Evolutionary conservation across 768 basidiomycete genomes (phyloP).

Genomic region (Chlorophyllum brunneum): DNA sequence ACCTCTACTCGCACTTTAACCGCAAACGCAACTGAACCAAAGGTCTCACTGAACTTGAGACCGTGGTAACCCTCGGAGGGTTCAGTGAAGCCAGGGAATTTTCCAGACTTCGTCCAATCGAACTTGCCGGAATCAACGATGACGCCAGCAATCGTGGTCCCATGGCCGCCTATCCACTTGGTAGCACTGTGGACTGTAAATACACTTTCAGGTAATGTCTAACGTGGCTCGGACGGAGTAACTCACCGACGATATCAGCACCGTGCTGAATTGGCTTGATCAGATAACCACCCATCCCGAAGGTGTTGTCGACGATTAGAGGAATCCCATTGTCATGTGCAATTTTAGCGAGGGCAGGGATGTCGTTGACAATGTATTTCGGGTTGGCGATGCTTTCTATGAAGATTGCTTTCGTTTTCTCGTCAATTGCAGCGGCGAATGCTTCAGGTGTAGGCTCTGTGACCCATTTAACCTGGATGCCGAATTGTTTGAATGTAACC

Average conservation of each 20-base stretch:
- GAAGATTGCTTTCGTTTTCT: conserved; percentile 72
- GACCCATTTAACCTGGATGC: conserved; percentile 65
- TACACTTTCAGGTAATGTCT: neutral
- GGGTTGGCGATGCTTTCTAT: conserved; percentile 82
- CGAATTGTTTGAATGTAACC: conserved; percentile 67
- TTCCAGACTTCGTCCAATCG: conserved; percentile 64
- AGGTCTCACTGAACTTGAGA: conserved; percentile 59
- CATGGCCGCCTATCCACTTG: conserved; percentile 84
- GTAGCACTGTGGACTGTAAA: conserved; percentile 66
- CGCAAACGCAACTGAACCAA: conserved; percentile 61
- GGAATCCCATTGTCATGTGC: conserved; percentile 74
- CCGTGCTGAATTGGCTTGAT: conserved; percentile 68
- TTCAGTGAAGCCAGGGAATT: conserved; percentile 71
- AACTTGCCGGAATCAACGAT: conserved; percentile 73
- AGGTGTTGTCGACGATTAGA: conserved; percentile 78
- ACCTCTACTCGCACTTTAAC: conserved; percentile 58
- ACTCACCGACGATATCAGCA: conserved; percentile 69
- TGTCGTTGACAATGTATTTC: conserved; percentile 61
- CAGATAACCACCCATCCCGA: conserved; percentile 75
- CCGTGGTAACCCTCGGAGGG: conserved; percentile 79
- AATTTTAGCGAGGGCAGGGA: conserved; percentile 68
- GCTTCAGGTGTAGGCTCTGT: conserved; percentile 47
- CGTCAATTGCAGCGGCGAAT: conserved; percentile 68
- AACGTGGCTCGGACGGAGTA: neutral
- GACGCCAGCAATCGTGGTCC: conserved; percentile 76